Conservation (phyloP, 2,329 filamentous ascomycete genomes). For the Cladobotryum mycophilum region DNA sequence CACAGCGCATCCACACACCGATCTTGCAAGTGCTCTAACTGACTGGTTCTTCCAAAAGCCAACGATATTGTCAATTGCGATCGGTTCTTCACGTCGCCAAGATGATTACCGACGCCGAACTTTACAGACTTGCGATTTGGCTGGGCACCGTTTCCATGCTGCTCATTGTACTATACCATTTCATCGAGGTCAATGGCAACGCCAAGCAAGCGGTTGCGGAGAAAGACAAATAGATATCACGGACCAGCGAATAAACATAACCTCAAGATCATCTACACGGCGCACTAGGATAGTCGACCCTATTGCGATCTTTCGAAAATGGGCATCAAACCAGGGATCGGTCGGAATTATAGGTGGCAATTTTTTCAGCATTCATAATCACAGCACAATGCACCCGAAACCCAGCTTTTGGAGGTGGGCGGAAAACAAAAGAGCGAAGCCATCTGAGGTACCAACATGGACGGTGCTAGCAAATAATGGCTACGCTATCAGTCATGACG, state of each 20-base stretch:
- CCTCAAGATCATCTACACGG: background rate
- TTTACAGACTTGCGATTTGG: slow-evolving; percentile 89
- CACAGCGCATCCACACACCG: no score
- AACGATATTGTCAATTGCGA: background rate
- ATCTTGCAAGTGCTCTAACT: background rate
- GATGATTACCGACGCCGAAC: slow-evolving; percentile 92
- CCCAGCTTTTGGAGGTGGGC: no score
- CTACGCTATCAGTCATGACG: no score
- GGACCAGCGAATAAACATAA: background rate
- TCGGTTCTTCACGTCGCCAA: slow-evolving; percentile 29
- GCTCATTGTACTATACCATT: slow-evolving; percentile 91
- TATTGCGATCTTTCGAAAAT: no score
- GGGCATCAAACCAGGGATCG: no score
- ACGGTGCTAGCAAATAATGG: no score
- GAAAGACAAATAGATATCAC: slow-evolving; percentile 3
- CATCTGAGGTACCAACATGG: no score
- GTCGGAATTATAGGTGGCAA: no score
- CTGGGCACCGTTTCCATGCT: slow-evolving; percentile 86
- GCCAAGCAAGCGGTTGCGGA: slow-evolving; percentile 11
- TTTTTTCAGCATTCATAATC: no score
- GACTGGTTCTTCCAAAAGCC: background rate
- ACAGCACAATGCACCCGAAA: no score
- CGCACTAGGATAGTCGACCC: background rate
- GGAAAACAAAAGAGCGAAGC: no score
- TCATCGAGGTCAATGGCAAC: slow-evolving; percentile 80